These are phyloP conservation scores for Smittium mucronatum DNA, from an alignment of 371 early-diverging fungal species.

Conservation along the genomic window DNA sequence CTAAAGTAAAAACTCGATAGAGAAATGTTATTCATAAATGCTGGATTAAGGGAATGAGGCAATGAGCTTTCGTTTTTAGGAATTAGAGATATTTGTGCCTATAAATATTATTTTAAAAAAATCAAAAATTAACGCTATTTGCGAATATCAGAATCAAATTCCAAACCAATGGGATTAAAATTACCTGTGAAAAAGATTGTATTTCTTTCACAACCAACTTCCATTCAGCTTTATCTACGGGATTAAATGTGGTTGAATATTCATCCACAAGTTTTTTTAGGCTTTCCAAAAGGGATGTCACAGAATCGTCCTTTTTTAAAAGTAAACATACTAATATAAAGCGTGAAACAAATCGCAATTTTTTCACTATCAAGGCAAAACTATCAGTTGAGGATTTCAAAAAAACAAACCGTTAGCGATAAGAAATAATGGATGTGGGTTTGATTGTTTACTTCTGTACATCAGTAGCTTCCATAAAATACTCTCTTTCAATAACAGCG, in stretches of 20 bases:
- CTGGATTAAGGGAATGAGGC: conserved; percentile 25
- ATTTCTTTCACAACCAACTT: conserved; percentile 82
- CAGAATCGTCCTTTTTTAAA: conserved; percentile 56
- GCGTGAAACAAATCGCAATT: conserved; percentile 89
- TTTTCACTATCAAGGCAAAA: conserved; percentile 86
- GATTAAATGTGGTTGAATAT: conserved; percentile 69
- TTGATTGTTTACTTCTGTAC: conserved; percentile 45
- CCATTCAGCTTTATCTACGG: conserved; percentile 87
- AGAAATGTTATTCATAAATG: not conserved
- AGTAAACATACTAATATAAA: conserved; percentile 90
- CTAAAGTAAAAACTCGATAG: not conserved
- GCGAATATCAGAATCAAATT: not conserved
- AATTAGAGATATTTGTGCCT: conserved; percentile 51
- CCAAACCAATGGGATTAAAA: not conserved
- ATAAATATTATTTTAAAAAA: not conserved
- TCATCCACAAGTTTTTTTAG: conserved; percentile 70
- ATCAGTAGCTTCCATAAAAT: conserved; percentile 85
- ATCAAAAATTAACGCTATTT: not conserved
- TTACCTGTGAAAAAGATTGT: conserved; percentile 77
- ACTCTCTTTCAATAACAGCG: conserved; percentile 85
- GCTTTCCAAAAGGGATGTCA: conserved; percentile 64
- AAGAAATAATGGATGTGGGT: not conserved
- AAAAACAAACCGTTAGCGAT: not conserved
- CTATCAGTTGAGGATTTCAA: not conserved
- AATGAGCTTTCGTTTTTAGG: conserved; percentile 49